Evolutionary conservation across 768 basidiomycete species (phyloP).

Genomic region (Russula abietina): DNA sequence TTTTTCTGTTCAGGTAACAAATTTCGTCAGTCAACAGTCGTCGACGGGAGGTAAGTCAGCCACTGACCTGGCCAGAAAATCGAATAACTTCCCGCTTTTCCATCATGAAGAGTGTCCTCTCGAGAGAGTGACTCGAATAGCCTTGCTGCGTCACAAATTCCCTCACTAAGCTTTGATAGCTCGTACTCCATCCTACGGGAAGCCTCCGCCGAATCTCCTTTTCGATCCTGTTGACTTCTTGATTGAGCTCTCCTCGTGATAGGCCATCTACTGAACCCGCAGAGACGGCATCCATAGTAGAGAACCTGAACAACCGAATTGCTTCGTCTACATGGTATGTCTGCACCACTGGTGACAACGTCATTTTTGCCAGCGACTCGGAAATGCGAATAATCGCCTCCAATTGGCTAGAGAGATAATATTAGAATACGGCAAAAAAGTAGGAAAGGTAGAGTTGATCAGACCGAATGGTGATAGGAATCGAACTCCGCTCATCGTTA

Average conservation of each 20-base stretch:
- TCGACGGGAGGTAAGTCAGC: neutral
- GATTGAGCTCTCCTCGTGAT: slow-evolving; percentile 85
- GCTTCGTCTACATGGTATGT: slow-evolving; percentile 97
- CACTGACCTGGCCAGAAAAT: slow-evolving; percentile 64
- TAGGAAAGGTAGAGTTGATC: slow-evolving; percentile 28
- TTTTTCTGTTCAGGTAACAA: slow-evolving; percentile 19
- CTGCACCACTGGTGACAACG: slow-evolving; percentile 77
- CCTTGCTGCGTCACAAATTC: slow-evolving; percentile 95
- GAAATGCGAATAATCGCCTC: slow-evolving; percentile 99
- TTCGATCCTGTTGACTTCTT: slow-evolving; percentile 88
- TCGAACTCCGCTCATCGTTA: slow-evolving; percentile 95
- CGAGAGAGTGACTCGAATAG: slow-evolving; percentile 84
- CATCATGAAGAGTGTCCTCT: slow-evolving; percentile 82
- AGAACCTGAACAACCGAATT: slow-evolving; percentile 96
- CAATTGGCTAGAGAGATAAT: slow-evolving; percentile 55
- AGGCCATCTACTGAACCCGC: slow-evolving; percentile 92
- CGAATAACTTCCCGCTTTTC: slow-evolving; percentile 95
- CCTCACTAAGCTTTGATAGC: slow-evolving; percentile 85
- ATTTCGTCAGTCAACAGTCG: neutral
- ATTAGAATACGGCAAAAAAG: slow-evolving; percentile 10
- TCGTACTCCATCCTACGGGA: slow-evolving; percentile 95
- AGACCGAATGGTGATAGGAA: slow-evolving; percentile 95
- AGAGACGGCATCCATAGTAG: slow-evolving; percentile 98
- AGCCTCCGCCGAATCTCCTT: slow-evolving; percentile 75
- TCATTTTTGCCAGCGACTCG: slow-evolving; percentile 92